Conservation (phyloP, 257 asterid species). For the Solanum arcanum region DNA sequence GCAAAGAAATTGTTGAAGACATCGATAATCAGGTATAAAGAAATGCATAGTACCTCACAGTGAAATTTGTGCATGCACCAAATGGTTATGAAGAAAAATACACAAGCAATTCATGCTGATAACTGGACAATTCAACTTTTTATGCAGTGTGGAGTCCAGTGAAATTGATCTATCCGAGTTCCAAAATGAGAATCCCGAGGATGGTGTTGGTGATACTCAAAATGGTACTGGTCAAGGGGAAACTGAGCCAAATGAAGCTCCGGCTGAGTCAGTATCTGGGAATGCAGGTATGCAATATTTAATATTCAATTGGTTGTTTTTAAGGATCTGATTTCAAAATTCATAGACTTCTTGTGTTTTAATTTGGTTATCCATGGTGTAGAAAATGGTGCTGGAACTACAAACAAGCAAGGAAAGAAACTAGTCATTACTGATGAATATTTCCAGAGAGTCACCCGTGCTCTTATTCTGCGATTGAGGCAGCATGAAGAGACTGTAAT, state of each 20-base stretch:
- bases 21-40: constrained; percentile 71
- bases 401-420: constrained; percentile 50
- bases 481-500: constrained; percentile 66
- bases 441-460: constrained; percentile 83
- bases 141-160: constrained; percentile 86
- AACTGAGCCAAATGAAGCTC: constrained; percentile 13
- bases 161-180: constrained; percentile 94
- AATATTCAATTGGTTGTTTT: neutral
- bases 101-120: neutral
- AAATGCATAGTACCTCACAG: neutral
- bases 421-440: constrained; percentile 73
- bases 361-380: constrained; percentile 11
- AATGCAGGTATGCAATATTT: constrained; percentile 20
- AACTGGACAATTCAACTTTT: neutral
- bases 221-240: constrained; percentile 27
- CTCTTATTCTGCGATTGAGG: constrained; percentile 72
- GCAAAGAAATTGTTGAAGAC: constrained; percentile 81
- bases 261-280: constrained; percentile 32
- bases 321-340: neutral
- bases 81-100: neutral
- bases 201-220: constrained; percentile 23
- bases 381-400: constrained; percentile 44
- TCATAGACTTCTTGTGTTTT: neutral
- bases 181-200: constrained; percentile 50
- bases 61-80: neutral